Base-by-base conservation (phyloP, 2,329 filamentous ascomycete genomes). In the Stemphylium beticola region DNA sequence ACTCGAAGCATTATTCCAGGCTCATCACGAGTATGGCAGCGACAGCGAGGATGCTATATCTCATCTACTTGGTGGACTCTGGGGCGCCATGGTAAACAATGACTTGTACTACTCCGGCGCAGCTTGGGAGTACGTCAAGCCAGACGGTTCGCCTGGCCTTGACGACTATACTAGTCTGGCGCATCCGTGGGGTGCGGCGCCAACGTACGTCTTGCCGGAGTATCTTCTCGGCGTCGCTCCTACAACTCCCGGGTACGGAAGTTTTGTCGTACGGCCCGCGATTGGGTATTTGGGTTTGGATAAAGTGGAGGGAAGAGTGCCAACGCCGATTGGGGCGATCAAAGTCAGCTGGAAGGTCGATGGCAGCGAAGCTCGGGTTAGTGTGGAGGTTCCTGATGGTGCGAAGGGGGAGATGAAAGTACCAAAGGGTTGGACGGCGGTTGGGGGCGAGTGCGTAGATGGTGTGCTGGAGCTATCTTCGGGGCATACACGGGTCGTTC, bases 131-230 rank as follows among this genome's bases (percentile, higher is more conserved):
- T 81, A 81, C 39, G 65, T 80, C 1, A 68, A 73, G 34, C 69
- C 73, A 0, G 67, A 76, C 22, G 73, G 74, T 1, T 64, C 65
- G 0, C 79, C 79, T 0, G 79, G 78, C 0, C 65, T 81, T 1
- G 71, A 71, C 10, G 55, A 77, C 0, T 81, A 74, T 60, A 82
- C 79, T 1, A 77, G 74, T 37, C 61, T 79, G 1, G 65, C 70
- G 1, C 79, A 81, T 54, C 77, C 78, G 0, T 81, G 78, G 79
- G 75, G 78, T 29, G 77, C 73, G 0, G 78, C 77, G 5, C 75
- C 78, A 2, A 80, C 78, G 7, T 81, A 80, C 40, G 60, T 81
- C 2, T 49, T 81, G 15, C 49, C 55, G 1, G 62, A 64, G 33
- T 64, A 66, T 34, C 34, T 65, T n/a, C 41, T 57, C 1, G 62